Conservation (phyloP, 106 monocot genomes). For the Dendrobium huoshanense region DNA sequence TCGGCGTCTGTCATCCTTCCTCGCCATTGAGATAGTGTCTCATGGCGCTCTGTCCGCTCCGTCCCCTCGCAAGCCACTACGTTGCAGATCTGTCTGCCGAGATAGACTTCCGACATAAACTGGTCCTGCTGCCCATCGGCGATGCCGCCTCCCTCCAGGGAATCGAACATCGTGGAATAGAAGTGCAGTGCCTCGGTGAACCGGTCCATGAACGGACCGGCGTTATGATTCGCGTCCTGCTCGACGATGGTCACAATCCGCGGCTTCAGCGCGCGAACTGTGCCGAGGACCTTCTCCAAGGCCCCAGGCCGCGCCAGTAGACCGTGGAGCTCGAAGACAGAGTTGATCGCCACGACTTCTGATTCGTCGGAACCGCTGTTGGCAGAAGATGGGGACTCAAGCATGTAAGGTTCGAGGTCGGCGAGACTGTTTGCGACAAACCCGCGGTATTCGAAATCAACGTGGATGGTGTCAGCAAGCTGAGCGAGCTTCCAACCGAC, state of each 20-base stretch:
- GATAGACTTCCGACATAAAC: conserved; percentile 71
- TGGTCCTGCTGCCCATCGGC: conserved; percentile 27
- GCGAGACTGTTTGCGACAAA: conserved; percentile 57
- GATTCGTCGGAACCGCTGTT: conserved; percentile 14
- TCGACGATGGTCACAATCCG: conserved; percentile 74
- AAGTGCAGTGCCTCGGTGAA: conserved; percentile 95
- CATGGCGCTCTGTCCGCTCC: conserved; percentile 80
- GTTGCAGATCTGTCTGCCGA: conserved; percentile 84
- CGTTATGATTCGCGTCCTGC: conserved; percentile 93
- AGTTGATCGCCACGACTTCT: conserved; percentile 70
- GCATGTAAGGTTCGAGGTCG: conserved; percentile 74
- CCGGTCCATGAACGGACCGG: conserved; percentile 52
- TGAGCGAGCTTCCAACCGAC: conserved; percentile 84
- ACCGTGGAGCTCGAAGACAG: conserved; percentile 81
- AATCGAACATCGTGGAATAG: conserved; percentile 97
- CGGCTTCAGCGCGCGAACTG: conserved; percentile 48
- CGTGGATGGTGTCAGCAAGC: conserved; percentile 62
- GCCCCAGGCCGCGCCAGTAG: conserved; percentile 48
- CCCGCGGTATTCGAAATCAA: conserved; percentile 70
- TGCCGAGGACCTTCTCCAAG: conserved; percentile 41
- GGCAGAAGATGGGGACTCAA: conserved; percentile 11
- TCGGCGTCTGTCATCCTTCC: conserved; percentile 43
- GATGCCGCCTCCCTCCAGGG: conserved; percentile 52
- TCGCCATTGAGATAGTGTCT: conserved; percentile 66
- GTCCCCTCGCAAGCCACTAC: conserved; percentile 85